Evolutionary conservation across 352 stramenopile genomes (phyloP), one percentile per base, ranked within the genome.

Genomic region (Phytophthora tubulina): DNA sequence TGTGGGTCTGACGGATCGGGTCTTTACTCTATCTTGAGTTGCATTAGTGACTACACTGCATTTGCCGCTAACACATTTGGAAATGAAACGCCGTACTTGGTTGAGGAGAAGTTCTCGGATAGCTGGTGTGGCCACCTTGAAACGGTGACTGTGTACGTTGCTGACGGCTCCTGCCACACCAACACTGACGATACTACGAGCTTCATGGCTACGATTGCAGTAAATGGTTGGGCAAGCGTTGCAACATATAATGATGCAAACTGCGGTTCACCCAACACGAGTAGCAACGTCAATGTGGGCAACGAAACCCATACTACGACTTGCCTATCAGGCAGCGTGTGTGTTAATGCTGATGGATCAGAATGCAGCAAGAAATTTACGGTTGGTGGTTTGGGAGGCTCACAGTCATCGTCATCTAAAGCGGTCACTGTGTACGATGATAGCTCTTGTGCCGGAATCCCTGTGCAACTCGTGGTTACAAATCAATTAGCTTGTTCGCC

Each of bases 91-190:
- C 61, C 50, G 9, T 56, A 69, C 41, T 21, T 69, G 30, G 63
- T 69, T 35, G 51, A 62, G 54, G 44, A 51, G 17, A 56, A 57
- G 13, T 70, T 57, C 9, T 8, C 35, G 6, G 27, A 65, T 41
- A 33, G 5, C 13, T 56, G 45, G 58, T 56, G 33, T 39, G 44
- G 36, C 5, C 17, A 39, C 31, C 4, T 48, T 9, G 14, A 33
- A 4, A 17, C 33, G 11, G 45, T 46, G 31, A 61, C 39, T 21
- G 31, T 57, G 33, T 65, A 65, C 13, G 32, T 54, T 32, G 58
- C 58, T n/a, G 45, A 55, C 17, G 21, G 21, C 21, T 27, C 21
- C 21, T 69, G 49, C 3, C 61, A 69, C 32, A 27, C 21, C 6
- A 62, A 51, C 32, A 61, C 15, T 8, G 49, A 67, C 11, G 17